A percentile compares a stretch with the other conserved stretches of the same genome.
Conservation (phyloP, 768 basidiomycete species). For the Pisolithus marmoratus region DNA sequence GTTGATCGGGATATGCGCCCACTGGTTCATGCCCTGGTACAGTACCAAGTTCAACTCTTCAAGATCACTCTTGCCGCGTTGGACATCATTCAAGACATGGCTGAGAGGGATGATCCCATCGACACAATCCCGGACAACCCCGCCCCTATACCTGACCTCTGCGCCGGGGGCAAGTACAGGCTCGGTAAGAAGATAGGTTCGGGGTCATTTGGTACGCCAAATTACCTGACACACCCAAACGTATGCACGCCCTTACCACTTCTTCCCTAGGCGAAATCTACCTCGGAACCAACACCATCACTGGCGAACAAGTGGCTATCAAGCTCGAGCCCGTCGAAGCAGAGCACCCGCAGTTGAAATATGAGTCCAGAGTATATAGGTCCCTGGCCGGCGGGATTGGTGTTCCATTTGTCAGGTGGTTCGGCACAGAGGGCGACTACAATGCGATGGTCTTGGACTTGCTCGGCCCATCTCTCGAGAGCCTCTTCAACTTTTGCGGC, state of each 20-base stretch:
- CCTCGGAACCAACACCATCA: constrained; percentile 99
- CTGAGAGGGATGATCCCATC: no score
- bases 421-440: constrained; percentile 95
- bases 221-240: not conserved
- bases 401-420: constrained; percentile 96
- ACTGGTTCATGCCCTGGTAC: no score
- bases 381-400: constrained; percentile 99
- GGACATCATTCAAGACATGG: no score
- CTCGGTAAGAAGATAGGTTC: constrained; percentile 99
- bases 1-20: no score
- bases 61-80: no score
- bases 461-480: constrained; percentile 86
- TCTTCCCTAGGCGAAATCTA: constrained; percentile 98
- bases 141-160: constrained; percentile 70
- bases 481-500: constrained; percentile 92
- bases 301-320: constrained; percentile 99
- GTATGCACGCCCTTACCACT: constrained; percentile 5
- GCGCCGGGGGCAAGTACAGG: constrained; percentile 93
- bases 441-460: constrained; percentile 99
- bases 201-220: constrained; percentile 84
- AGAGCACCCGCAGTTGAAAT: constrained; percentile 99
- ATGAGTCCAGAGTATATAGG: constrained; percentile 94
- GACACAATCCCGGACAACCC: constrained; percentile 74
- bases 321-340: constrained; percentile 99
- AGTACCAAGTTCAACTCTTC: no score